Conservation (phyloP, 2,329 filamentous ascomycete genomes). For the Chrysoporthe cubensis region DNA sequence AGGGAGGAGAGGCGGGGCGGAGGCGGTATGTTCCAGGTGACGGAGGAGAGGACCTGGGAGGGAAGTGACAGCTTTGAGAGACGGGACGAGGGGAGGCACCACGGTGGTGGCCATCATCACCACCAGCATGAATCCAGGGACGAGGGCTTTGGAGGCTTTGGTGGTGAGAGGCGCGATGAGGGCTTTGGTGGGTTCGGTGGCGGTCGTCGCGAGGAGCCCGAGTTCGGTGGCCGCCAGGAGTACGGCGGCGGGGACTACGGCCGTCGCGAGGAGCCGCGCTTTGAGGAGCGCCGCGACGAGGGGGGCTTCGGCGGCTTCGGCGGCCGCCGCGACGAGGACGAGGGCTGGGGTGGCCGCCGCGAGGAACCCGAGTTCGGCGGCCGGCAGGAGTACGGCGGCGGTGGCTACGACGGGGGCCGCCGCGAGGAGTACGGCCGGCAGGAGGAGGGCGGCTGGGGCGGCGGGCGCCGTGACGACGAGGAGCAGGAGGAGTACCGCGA, state of each 20-base stretch:
- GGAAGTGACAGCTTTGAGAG: constrained; percentile 34
- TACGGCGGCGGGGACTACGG: constrained; percentile 31
- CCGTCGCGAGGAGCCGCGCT: constrained; percentile 31
- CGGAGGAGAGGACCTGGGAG: constrained; percentile 56
- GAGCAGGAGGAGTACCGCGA: not conserved
- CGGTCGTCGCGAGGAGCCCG: constrained; percentile 35
- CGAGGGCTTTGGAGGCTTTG: not conserved
- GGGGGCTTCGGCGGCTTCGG: constrained; percentile 31
- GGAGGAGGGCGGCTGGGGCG: constrained; percentile 13
- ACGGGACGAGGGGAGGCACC: constrained; percentile 36
- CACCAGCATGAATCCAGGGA: constrained; percentile 31
- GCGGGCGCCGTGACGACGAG: not conserved
- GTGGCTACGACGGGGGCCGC: constrained; percentile 29
- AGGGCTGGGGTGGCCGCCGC: constrained; percentile 27
- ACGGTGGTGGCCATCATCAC: constrained; percentile 32
- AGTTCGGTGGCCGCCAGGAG: constrained; percentile 30
- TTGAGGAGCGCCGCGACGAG: constrained; percentile 25
- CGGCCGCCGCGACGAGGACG: constrained; percentile 32
- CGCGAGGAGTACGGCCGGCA: constrained; percentile 29
- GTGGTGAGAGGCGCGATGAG: constrained; percentile 36
- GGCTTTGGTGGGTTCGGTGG: constrained; percentile 31
- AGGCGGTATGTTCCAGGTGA: constrained; percentile 60
- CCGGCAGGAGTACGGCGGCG: constrained; percentile 30
- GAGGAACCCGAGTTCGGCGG: constrained; percentile 13
- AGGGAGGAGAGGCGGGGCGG: constrained; percentile 56